A percentile compares a stretch with the other conserved stretches of the same genome.
These are phyloP conservation scores for Beverwykella pulmonaria DNA, from an alignment of 495 filamentous ascomycete species.

Conservation along the genomic window DNA sequence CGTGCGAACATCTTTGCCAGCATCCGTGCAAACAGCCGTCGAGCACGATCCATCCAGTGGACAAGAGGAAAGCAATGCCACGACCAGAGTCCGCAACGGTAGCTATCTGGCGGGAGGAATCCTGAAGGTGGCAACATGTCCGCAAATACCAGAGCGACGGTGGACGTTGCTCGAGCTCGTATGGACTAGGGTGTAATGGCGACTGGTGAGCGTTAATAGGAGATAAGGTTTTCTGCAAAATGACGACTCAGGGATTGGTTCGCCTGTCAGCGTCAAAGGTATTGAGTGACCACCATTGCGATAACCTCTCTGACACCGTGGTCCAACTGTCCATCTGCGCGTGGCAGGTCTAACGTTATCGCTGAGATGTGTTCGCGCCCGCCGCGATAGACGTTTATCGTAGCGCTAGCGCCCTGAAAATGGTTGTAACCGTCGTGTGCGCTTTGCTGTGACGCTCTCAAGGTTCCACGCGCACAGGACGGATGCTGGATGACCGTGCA, in stretches of 20 bases:
- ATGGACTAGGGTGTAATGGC: slow-evolving; percentile 9
- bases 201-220: slow-evolving; percentile 6
- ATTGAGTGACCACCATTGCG: slow-evolving; percentile 10
- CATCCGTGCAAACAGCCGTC: not conserved
- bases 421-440: slow-evolving; percentile 2
- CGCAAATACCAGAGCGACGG: slow-evolving; percentile 14
- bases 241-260: slow-evolving; percentile 5
- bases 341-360: slow-evolving; percentile 1
- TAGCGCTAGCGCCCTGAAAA: not conserved
- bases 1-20: slow-evolving; percentile 1
- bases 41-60: not conserved
- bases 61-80: not conserved
- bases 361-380: not conserved
- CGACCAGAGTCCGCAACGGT: not conserved
- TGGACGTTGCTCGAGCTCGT: slow-evolving; percentile 4
- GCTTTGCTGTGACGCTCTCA: not conserved
- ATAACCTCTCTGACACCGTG: not conserved
- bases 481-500: slow-evolving; percentile 3
- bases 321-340: slow-evolving; percentile 1
- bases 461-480: not conserved
- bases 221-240: slow-evolving; percentile 24
- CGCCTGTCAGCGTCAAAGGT: slow-evolving; percentile 9
- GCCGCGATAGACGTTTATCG: slow-evolving; percentile 9
- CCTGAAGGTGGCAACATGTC: slow-evolving; percentile 18
- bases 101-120: not conserved